Conservation (phyloP, 495 filamentous ascomycete species). For the Rhypophila decipiens region DNA sequence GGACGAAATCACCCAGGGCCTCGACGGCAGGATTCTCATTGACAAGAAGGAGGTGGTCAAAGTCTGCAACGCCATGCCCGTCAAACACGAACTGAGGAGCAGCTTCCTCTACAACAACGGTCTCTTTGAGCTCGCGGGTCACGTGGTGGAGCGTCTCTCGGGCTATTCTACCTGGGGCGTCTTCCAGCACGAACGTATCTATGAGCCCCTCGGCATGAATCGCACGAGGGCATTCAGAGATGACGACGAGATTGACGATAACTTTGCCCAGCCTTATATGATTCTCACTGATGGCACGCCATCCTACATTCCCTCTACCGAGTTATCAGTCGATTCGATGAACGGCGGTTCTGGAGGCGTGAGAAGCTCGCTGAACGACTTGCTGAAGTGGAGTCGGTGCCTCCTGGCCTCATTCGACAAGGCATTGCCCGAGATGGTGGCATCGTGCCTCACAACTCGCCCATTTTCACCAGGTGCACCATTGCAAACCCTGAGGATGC, state of each 20-base stretch:
- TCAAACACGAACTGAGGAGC: neutral
- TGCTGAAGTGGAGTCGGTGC: conserved; percentile 1
- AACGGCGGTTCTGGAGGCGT: conserved; percentile 3
- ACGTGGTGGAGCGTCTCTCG: conserved; percentile 1
- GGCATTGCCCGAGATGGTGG: neutral
- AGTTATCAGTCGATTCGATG: conserved; percentile 3
- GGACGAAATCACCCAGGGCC: conserved; percentile 4
- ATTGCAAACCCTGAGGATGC: neutral
- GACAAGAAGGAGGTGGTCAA: conserved; percentile 6
- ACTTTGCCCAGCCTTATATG: neutral
- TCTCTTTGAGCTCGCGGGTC: neutral
- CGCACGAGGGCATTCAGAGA: neutral
- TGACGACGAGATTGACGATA: neutral
- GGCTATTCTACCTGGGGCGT: neutral
- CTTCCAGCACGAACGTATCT: conserved; percentile 3
- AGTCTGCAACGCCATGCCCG: conserved; percentile 1
- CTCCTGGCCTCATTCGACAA: neutral
- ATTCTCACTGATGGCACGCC: neutral
- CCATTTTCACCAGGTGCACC: neutral
- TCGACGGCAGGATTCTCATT: conserved; percentile 2
- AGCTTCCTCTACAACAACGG: conserved; percentile 3
- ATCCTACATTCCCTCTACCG: neutral
- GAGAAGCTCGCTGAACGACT: conserved; percentile 1
- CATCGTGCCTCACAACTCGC: neutral
- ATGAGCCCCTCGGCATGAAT: neutral